Base-by-base conservation (phyloP, 192 early-diverging fungal species). In the Coemansia sp. region DNA sequence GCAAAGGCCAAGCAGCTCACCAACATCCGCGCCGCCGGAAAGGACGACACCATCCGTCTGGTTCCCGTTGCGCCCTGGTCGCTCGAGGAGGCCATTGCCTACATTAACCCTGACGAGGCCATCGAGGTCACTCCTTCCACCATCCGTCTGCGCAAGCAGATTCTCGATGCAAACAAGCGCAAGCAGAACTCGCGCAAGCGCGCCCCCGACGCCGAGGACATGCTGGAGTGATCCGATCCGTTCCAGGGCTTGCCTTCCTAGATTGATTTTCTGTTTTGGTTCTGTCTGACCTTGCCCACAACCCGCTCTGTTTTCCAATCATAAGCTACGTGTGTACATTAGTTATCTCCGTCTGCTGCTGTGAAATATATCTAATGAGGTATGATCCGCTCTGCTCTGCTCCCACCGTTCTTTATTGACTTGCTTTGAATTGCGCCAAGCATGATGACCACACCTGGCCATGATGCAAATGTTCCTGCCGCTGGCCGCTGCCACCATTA, bases 1-100 rank as follows among this genome's bases (percentile, higher is more conserved):
- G 89, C 88, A 21, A 90, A 91, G 72, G 86, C 88, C 39, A 94
- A 94, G 84, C 89, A 89, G 71, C 78, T 91, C 39, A 92, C 90
- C 19, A 94, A 94, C 80, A 87, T 93, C 64, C 87, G 93, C 4
- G 87, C 87, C 5, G 88, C 87, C 9, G 86, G 86, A 56, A 94
- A 94, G 75, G 93, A 94, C 50, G 92, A 94, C 0, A 75, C 87
- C 44, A 87, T 93, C 48, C 79, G 88, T 40, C 76, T 94, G 48
- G 84, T 84, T 16, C 93, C 93, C 3, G 87, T 88, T 8, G 87
- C 87, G 45, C 74, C 83, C 41, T 84, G 89, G 79, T 76, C 86
- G 19, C 72, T 94, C 44, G 93, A 94, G 76, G 86, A 87, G 61
- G 81, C 89, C 81, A 92, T 94, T 65, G 85, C 88, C n/a, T 94